Conservation (phyloP, 371 early-diverging fungal genomes). For the Mortierella sp. region DNA sequence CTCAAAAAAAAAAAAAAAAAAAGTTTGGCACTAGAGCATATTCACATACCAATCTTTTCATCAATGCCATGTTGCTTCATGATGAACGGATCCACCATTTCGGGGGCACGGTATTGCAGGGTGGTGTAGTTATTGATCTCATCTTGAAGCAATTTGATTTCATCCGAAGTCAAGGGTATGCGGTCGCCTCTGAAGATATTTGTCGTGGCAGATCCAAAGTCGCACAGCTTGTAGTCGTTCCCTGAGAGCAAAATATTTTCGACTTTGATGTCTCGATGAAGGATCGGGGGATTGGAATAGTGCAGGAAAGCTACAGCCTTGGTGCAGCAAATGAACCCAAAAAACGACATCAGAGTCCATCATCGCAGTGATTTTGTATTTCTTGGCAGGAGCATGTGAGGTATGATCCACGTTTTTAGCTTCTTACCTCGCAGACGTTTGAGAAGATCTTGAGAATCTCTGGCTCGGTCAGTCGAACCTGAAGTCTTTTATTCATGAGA, state of each 20-base stretch:
- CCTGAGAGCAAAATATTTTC: constrained; percentile 60
- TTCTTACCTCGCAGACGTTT: constrained; percentile 79
- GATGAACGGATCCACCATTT: constrained; percentile 92
- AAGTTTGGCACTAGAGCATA: neutral
- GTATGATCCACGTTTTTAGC: too few relatives aligned
- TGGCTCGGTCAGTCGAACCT: constrained; percentile 76
- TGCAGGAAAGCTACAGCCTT: constrained; percentile 92
- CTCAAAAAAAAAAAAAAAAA: neutral
- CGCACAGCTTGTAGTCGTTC: constrained; percentile 87
- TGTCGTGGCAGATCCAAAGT: constrained; percentile 93
- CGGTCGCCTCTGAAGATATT: constrained; percentile 64
- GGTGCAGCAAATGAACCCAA: neutral
- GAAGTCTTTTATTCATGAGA: constrained; percentile 84
- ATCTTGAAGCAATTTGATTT: constrained; percentile 84
- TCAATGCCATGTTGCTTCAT: constrained; percentile 79
- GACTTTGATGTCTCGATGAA: constrained; percentile 92
- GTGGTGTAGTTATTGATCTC: constrained; percentile 91
- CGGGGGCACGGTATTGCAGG: constrained; percentile 93
- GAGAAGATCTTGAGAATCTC: constrained; percentile 89
- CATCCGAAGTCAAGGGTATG: constrained; percentile 62
- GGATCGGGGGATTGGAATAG: constrained; percentile 74
- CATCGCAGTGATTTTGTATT: too few relatives aligned
- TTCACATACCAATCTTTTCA: constrained; percentile 83
- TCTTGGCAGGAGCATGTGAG: too few relatives aligned
- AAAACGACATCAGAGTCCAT: neutral